phyloP scores from a whole-genome alignment of 305 asterid genomes.

The Solanum chacoense region DNA sequence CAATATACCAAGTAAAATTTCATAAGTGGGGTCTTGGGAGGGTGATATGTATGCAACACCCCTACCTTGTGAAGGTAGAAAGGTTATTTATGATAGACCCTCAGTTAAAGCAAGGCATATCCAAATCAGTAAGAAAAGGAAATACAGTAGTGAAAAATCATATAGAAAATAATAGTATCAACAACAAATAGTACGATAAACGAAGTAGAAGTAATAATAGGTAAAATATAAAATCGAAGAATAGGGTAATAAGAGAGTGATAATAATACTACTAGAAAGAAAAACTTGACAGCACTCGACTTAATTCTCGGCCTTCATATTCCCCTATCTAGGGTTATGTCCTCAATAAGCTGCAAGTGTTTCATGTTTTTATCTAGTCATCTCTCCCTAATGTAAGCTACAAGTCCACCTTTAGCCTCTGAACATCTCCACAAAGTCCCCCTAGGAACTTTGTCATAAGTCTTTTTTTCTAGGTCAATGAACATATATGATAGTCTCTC shows the following conservation, averaged over 20 bases:
- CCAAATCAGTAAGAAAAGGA: neutral
- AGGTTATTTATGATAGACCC: neutral
- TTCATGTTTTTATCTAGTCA: neutral
- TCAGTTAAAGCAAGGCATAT: neutral
- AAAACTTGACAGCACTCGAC: neutral
- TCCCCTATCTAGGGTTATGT: neutral
- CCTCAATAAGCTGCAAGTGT: neutral
- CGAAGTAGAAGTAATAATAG: neutral
- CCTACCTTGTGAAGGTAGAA: neutral
- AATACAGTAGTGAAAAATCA: neutral
- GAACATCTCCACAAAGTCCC: neutral
- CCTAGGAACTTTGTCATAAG: neutral
- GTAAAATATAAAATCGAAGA: neutral
- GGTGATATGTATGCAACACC: neutral
- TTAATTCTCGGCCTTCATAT: neutral
- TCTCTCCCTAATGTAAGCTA: neutral
- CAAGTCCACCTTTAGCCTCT: neutral
- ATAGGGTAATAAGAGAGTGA: neutral
- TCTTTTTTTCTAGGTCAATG: neutral
- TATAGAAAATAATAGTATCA: neutral
- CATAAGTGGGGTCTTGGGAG: neutral
- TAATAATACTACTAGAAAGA: neutral
- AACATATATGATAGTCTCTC: neutral
- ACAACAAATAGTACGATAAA: neutral
- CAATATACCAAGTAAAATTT: neutral